Evolutionary conservation across 169 alveolate species (phyloP), one percentile per base, ranked within the genome.

Genomic region (Plasmodium ovale): DNA sequence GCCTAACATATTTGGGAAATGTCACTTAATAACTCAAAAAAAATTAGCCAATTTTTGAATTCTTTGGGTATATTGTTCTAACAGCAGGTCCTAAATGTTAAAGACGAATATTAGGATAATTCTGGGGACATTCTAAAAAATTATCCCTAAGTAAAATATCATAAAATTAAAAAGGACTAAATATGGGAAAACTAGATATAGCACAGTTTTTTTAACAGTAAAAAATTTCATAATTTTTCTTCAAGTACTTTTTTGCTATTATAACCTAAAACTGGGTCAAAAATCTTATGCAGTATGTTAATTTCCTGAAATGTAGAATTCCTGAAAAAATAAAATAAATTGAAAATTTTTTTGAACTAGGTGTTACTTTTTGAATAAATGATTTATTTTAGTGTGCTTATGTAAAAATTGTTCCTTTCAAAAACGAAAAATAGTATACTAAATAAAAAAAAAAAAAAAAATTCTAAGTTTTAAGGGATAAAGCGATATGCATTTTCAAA

Each of bases 141-240:
- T 1, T 12, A 65, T 16, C 56, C 35, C 73, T 21, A 23, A 25
- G 23, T 65, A 65, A 65, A 37, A 65, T 65, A 49, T 35, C 12
- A 54, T 31, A 65, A 65, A 65, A 37, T 33, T 65, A 65, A 65
- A 35, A 37, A 31, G 35, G 35, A n/a, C n/a, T n/a, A 21, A 27
- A 65, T 19, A 37, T 31, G 27, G 42, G 21, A 25, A 47, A 27
- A 16, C 54, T 47, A n/a, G 5, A 35, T 65, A 49, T 51, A 35
- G 35, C 59, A 49, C 33, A 65, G 16, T n/a, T 27, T 65, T 65
- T 27, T 33, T 29, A 65, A 65, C 73, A 27, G 35, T 12, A 29
- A 12, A n/a, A 65, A 65, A 65, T 12, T 25, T 27, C 27, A n/a
- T 35, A 31, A 3, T n/a, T 65, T 27, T 65, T 29, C 73, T 39